phyloP scores from a whole-genome alignment of 177 flowering plant genomes.

The Vitis hybrid region DNA sequence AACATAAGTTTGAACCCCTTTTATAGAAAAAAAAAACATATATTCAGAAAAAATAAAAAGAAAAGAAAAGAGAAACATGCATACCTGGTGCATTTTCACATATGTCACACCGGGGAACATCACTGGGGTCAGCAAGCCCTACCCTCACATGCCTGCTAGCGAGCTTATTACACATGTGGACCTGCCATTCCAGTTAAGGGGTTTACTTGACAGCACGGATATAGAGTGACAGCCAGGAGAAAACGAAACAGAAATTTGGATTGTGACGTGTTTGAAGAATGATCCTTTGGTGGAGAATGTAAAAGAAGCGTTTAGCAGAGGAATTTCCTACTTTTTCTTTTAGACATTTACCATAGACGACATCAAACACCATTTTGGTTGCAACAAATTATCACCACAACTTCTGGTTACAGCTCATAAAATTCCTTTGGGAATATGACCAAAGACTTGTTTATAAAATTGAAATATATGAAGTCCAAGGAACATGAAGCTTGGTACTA shows the following conservation, averaged over 20 bases:
- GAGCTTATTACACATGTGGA: constrained; percentile 94
- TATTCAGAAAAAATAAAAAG: neutral
- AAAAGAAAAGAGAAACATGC: neutral
- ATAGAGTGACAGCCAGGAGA: neutral
- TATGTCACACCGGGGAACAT: constrained; percentile 84
- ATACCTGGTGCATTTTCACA: constrained; percentile 97
- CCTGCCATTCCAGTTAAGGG: constrained; percentile 48
- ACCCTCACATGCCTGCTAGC: constrained; percentile 91
- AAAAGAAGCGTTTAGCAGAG: neutral
- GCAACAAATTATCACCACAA: too few species aligned
- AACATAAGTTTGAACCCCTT: constrained; percentile 1
- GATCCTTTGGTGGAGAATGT: neutral
- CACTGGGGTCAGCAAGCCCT: constrained; percentile 78
- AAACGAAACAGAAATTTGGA: neutral
- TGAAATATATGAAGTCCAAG: neutral
- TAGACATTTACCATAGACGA: too few species aligned
- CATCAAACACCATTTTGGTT: too few species aligned
- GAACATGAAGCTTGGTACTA: neutral
- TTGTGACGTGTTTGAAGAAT: neutral
- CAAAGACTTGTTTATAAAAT: too few species aligned
- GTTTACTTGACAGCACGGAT: neutral
- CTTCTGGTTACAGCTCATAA: too few species aligned
- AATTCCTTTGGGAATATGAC: too few species aligned
- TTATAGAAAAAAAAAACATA: neutral
- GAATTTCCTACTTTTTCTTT: neutral